A percentile compares a stretch with the other conserved stretches of the same genome.
These are phyloP conservation scores for Pleurotus cornucopiae DNA, from an alignment of 768 basidiomycete species.

Conservation along the genomic window DNA sequence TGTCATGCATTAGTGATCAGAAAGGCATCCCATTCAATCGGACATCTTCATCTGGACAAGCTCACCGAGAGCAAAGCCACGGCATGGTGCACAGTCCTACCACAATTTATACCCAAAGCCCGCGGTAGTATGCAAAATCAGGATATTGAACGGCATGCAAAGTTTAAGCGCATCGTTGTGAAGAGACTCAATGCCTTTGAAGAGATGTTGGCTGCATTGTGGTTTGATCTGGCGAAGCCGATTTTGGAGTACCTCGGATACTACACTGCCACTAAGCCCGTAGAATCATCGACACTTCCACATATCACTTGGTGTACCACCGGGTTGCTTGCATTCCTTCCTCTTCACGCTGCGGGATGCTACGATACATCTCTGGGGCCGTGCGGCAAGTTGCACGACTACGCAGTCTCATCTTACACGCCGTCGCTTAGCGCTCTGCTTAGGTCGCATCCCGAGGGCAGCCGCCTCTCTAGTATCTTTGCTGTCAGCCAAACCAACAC, in stretches of 20 bases:
- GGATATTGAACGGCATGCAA: background rate
- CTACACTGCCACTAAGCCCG: background rate
- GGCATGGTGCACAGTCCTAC: background rate
- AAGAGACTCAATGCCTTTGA: background rate
- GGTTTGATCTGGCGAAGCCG: conserved; percentile 7
- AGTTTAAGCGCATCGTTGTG: background rate
- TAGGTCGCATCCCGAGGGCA: background rate
- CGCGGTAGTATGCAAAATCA: background rate
- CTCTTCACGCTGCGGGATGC: conserved; percentile 16
- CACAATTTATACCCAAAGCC: background rate
- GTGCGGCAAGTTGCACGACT: conserved; percentile 6
- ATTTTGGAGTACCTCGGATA: conserved; percentile 6
- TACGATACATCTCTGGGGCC: conserved; percentile 1
- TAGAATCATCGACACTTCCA: conserved; percentile 1
- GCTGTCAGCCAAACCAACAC: conserved; percentile 12
- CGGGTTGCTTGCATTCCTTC: conserved; percentile 14
- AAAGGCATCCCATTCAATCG: conserved; percentile 1
- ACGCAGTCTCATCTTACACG: conserved; percentile 16
- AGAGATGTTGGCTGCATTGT: conserved; percentile 1
- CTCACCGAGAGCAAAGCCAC: conserved; percentile 11
- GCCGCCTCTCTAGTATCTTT: conserved; percentile 5
- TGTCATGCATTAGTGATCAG: conserved; percentile 18
- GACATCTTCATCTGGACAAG: conserved; percentile 11
- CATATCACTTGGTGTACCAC: conserved; percentile 16
- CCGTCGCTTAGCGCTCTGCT: conserved; percentile 9